These are phyloP conservation scores for Hymenoscyphus fraxineus DNA, from an alignment of 2,329 filamentous ascomycete genomes.

Conservation along the genomic window DNA sequence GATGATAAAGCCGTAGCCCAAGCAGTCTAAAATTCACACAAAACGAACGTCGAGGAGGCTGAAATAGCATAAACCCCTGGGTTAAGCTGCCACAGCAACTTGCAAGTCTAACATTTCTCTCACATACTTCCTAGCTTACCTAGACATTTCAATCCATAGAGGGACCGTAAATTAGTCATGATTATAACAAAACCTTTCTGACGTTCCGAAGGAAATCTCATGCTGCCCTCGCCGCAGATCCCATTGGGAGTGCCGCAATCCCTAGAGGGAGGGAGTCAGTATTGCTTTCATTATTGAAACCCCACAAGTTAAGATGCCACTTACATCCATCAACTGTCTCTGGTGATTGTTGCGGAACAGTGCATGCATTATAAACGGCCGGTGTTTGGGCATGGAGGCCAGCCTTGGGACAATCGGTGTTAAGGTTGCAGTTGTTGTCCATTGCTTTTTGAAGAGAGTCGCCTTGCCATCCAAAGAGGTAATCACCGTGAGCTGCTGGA, in stretches of 20 bases:
- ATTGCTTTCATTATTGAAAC: not conserved
- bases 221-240: not conserved
- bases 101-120: not conserved
- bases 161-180: not conserved
- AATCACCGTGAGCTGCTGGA: constrained; percentile 73
- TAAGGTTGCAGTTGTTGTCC: constrained; percentile 64
- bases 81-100: not conserved
- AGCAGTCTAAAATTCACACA: not conserved
- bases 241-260: not conserved
- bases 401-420: constrained; percentile 62
- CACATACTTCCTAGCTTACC: not conserved
- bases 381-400: constrained; percentile 43
- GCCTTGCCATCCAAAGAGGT: constrained; percentile 71
- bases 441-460: constrained; percentile 66
- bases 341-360: constrained; percentile 43
- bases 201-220: not conserved
- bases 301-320: constrained; percentile 19
- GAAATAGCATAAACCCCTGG: not conserved
- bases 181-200: not conserved
- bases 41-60: constrained; percentile 2
- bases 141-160: not conserved
- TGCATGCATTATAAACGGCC: constrained; percentile 46
- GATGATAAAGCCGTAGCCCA: not conserved
- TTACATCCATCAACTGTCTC: constrained; percentile 49
- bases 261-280: not conserved